phyloP scores from a whole-genome alignment of 352 stramenopile species.

The Elongisporangium anandrum region DNA sequence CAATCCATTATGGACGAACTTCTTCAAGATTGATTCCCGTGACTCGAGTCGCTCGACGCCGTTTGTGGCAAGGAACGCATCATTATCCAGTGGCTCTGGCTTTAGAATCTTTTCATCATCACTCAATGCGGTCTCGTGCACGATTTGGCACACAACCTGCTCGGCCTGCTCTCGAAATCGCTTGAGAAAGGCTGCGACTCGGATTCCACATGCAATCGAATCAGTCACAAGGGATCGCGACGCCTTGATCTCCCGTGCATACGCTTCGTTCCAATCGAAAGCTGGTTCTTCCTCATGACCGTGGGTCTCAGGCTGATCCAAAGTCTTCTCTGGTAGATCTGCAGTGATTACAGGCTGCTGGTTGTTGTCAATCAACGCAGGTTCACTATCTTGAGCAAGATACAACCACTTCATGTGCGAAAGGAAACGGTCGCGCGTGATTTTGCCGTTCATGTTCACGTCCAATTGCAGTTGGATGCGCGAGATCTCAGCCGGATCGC shows the following conservation, averaged over 20 bases:
- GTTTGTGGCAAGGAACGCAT: conserved; percentile 39
- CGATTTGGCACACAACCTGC: conserved; percentile 18
- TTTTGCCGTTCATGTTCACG: conserved; percentile 27
- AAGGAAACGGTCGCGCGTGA: conserved; percentile 35
- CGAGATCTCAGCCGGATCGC: conserved; percentile 26
- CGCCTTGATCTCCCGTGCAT: conserved; percentile 7
- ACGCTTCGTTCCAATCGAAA: conserved; percentile 22
- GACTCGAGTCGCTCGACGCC: conserved; percentile 6
- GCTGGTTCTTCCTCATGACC: neutral
- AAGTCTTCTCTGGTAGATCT: neutral
- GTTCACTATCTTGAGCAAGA: neutral
- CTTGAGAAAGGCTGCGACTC: conserved; percentile 22
- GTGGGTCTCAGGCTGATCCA: neutral
- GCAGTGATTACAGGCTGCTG: neutral
- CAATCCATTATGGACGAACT: conserved; percentile 28
- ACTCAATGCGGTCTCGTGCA: conserved; percentile 28
- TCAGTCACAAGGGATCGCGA: conserved; percentile 1
- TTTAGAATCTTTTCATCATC: conserved; percentile 15
- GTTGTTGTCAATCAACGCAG: neutral
- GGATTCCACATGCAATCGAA: conserved; percentile 12
- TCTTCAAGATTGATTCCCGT: conserved; percentile 7
- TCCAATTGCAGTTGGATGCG: conserved; percentile 59
- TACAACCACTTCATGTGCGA: neutral
- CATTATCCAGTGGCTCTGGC: conserved; percentile 12
- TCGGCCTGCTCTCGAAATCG: conserved; percentile 40